Conservation (phyloP, 2,329 filamentous ascomycete species). For the Alternaria ethzedia region DNA sequence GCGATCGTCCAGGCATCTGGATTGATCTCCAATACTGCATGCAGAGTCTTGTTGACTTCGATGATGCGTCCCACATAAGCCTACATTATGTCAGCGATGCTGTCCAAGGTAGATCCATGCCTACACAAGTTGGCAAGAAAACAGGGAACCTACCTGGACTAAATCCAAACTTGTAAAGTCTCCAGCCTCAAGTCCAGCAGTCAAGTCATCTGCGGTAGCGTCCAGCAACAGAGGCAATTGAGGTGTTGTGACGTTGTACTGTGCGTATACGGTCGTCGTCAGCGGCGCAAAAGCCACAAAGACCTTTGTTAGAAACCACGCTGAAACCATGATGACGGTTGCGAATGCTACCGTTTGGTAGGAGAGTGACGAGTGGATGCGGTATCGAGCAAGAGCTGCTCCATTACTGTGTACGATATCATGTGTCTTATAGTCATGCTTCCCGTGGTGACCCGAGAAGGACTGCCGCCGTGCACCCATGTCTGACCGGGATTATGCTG, state of each 20-base stretch:
- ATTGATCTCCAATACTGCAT: constrained; percentile 62
- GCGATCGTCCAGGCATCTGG: constrained; percentile 62
- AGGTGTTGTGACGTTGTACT: constrained; percentile 11
- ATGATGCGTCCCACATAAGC: constrained; percentile 60
- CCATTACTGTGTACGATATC: not conserved
- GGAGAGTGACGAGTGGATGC: not conserved
- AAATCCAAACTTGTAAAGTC: constrained; percentile 65
- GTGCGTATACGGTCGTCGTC: constrained; percentile 19
- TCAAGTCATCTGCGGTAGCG: constrained; percentile 60
- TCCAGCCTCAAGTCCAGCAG: constrained; percentile 55
- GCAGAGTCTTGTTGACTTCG: constrained; percentile 61
- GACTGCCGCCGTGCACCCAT: constrained; percentile 19
- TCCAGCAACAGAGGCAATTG: constrained; percentile 54
- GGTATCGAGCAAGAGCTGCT: not conserved
- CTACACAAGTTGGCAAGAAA: not conserved
- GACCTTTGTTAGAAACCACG: constrained; percentile 21
- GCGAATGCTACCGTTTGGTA: not conserved
- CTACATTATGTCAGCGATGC: constrained; percentile 29
- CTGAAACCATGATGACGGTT: constrained; percentile 27
- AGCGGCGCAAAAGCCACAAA: constrained; percentile 29
- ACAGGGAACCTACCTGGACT: constrained; percentile 43
- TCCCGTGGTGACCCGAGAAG: constrained; percentile 3
- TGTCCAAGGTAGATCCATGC: not conserved
- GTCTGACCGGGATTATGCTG: constrained; percentile 12
- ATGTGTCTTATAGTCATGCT: constrained; percentile 17